Evolutionary conservation across 2,329 filamentous ascomycete species (phyloP), one percentile per base, ranked within the genome.

Genomic region (Torrubiella hemipterigena): DNA sequence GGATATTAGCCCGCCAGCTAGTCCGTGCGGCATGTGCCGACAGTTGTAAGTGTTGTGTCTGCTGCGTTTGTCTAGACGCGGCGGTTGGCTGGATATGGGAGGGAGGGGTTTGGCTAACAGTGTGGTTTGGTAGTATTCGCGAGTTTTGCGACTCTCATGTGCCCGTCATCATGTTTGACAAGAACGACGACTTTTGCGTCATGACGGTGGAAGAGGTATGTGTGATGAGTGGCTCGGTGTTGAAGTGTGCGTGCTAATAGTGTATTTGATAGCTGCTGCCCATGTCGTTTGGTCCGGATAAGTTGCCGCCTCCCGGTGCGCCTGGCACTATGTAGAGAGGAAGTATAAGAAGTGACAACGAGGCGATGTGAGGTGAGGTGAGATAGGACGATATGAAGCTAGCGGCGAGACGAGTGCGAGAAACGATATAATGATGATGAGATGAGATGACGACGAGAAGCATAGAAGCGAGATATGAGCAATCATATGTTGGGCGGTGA

Each of bases 11-110:
- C 72, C 74, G 18, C 74, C 77, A 4, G 70, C 70, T 29, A 77
- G 78, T 39, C 91, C 91, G 1, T 98, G 91, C 52, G 91, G 91
- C 33, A 95, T 94, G 86, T 96, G 89, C 55, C 69, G 89, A 46
- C 89, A 95, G 54, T 93, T 89, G 80, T 85, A 51, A 61, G 73
- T 67, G 31, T 30, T 22, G 26, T 22, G 27, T 17, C 32, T 27
- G 23, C 7, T 23, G 31, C 19, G 13, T 12, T 10, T 29, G 26
- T 24, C 18, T 34, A 16, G 9, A 30, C 11, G 7, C 18, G 6
- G 29, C 17, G 22, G 28, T 24, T 18, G 32, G 17, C 35, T 21
- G 17, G 32, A 26, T 25, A 24, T 30, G 14, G n/a, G 30, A 37
- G 33, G 34, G 41, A 34, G 40, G 30, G 24, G 18, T 35, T 27